Evolutionary conservation across 495 filamentous ascomycete genomes (phyloP).

Genomic region (Diplogelasinospora grovesii): DNA sequence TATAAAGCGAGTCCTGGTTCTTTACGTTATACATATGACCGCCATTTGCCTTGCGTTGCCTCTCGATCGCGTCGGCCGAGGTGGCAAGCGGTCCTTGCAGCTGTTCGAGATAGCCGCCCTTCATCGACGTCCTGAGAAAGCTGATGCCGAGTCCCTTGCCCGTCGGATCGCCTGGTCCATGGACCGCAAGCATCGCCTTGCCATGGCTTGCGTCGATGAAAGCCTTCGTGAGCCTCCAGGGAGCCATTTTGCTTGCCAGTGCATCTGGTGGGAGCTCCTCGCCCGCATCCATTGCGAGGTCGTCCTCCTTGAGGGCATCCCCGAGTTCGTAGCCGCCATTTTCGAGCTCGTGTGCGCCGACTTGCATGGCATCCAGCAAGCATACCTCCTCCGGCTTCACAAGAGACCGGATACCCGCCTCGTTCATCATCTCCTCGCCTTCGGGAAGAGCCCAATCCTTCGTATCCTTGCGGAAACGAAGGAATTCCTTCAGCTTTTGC

Average conservation of each 20-base stretch:
- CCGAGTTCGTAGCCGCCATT: constrained; percentile 68
- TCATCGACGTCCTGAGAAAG: constrained; percentile 97
- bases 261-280: constrained; percentile 65
- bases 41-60: constrained; percentile 78
- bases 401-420: constrained; percentile 69
- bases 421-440: constrained; percentile 67
- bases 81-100: constrained; percentile 85
- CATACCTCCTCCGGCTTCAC: constrained; percentile 94
- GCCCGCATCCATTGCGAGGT: constrained; percentile 35
- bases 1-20: constrained; percentile 81
- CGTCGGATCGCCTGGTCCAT: constrained; percentile 93
- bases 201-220: constrained; percentile 89
- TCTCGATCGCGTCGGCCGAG: constrained; percentile 57
- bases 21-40: constrained; percentile 97
- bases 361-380: constrained; percentile 92
- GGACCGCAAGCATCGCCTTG: constrained; percentile 93
- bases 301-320: constrained; percentile 49
- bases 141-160: constrained; percentile 89
- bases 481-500: constrained; percentile 94
- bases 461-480: constrained; percentile 73
- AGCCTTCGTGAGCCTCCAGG: constrained; percentile 91
- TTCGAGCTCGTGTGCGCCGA: constrained; percentile 76
- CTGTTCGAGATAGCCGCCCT: constrained; percentile 88
- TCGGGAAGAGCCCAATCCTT: constrained; percentile 75
- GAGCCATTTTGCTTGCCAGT: constrained; percentile 63